Base-by-base conservation (phyloP, 2,329 filamentous ascomycete species). In the Myriosclerotinia scirpicola region DNA sequence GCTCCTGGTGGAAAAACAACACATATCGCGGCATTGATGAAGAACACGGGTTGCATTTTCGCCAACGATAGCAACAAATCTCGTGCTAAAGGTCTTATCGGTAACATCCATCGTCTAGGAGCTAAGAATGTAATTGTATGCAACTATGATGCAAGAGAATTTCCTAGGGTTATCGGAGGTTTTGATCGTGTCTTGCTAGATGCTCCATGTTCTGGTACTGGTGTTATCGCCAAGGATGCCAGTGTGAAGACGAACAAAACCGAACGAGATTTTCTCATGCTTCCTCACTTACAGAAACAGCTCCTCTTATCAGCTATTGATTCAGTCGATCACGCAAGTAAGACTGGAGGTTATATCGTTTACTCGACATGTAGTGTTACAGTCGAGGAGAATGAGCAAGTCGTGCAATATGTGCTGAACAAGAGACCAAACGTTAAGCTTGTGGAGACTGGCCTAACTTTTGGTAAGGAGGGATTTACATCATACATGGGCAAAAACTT, bases 231-330 rank as follows among this genome's bases (percentile, higher is more conserved):
- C 70, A 99, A 99, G 82, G 95, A 99, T 79, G 87, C 94, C 42
- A 92, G 90, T 71, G 93, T 99, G 73, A 99, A 99, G 85, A 98
- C 94, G 34, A 98, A 97, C 83, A 98, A 98, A 84, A 96, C 91
- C 14, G 92, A 96, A 77, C 90, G 89, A 71, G 95, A 99, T 79
- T 99, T 99, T 82, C 86, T 97, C 78, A 87, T 90, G 75, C 86
- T 99, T 63, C 93, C 95, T 0, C 95, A 99, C 79, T 86, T 92
- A 68, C 95, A 99, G 79, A 97, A 97, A 79, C 93, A 98, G 80
- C 85, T 99, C 66, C 82, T 99, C 15, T 86, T 99, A 38, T 87
- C 93, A 9, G 95, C 95, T 59, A 97, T 99, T 70, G 95, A 99
- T 81, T 96, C 92, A 0, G 92, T 96, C 20, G 93, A 97, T 78